Evolutionary conservation across 306 rosid species (phyloP), one percentile per base, ranked within the genome.

Genomic region (Phaseolus lunatus): DNA sequence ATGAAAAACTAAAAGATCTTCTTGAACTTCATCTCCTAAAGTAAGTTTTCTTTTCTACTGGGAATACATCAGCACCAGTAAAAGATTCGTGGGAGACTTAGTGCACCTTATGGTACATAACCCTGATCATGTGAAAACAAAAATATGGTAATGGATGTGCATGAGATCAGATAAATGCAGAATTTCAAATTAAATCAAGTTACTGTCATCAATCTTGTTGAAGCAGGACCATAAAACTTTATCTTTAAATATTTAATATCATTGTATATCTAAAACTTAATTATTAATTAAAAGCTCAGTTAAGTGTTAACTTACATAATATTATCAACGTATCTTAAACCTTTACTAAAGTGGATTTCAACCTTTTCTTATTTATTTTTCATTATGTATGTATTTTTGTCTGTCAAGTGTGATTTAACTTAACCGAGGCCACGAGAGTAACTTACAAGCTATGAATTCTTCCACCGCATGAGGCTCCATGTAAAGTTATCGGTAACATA

Each of bases 11-110:
- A 82, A 88, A 78, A 84, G 85, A 80, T 86, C 56, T 72, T 85
- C 79, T 76, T 63, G 81, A 62, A 78, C 81, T 83, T 79, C 85
- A 76, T 80, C 64, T n/a, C 57, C 71, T 68, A 89, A 89, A 87
- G 88, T 82, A 69, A 70, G 78, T 48, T 83, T 84, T 70, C 87
- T 90, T 39, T 87, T 84, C 82, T 67, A 37, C 45, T 45, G 10
- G 62, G 70, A 54, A 73, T 29, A 57, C 86, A 79, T 76, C 59
- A 48, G 56, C 67, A 76, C 71, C 49, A 79, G 78, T 54, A 80
- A 78, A 76, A 65, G 84, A 58, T 80, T 19, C 68, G 33, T 63
- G 53, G 9, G 39, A 75, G 71, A 75, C 70, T n/a, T 84, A 44
- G 57, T 22, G 47, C 7, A 58, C 18, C 49, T 24, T 23, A 53